Evolutionary conservation across 805 yeast genomes (phyloP).

Genomic region (Ogataea methylovora): DNA sequence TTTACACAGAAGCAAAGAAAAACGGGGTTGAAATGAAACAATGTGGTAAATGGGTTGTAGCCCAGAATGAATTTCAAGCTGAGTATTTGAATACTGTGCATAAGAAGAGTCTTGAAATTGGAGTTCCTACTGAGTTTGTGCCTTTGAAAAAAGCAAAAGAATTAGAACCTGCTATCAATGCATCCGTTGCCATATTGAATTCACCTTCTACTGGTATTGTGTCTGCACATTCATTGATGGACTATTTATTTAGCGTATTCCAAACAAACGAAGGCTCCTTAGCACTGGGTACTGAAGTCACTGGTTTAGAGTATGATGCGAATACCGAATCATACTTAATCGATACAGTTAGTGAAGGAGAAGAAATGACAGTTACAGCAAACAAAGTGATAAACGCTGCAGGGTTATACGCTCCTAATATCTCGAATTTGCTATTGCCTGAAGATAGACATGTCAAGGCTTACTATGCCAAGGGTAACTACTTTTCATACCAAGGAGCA

Average conservation of each 20-base stretch:
- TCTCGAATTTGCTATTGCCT: conserved; percentile 68
- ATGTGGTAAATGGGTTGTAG: conserved; percentile 86
- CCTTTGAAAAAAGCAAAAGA: conserved; percentile 33
- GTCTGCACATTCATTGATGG: conserved; percentile 71
- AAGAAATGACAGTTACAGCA: conserved; percentile 34
- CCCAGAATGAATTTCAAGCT: conserved; percentile 60
- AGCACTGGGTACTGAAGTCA: conserved; percentile 55
- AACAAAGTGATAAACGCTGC: conserved; percentile 69
- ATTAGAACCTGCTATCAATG: conserved; percentile 62
- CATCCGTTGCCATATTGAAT: conserved; percentile 50
- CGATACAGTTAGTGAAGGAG: conserved; percentile 22
- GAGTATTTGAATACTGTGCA: conserved; percentile 50
- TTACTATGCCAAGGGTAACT: conserved; percentile 79
- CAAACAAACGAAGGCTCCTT: conserved; percentile 57
- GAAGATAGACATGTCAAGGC: conserved; percentile 46
- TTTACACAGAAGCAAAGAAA: conserved; percentile 42
- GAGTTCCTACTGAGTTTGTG: conserved; percentile 54
- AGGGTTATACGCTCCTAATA: conserved; percentile 67
- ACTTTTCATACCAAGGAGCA: conserved; percentile 45
- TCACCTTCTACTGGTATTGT: conserved; percentile 85
- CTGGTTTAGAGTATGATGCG: conserved; percentile 25
- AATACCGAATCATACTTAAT: conserved; percentile 20
- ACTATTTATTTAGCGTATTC: conserved; percentile 44
- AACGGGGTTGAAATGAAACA: conserved; percentile 49
- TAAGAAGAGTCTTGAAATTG: conserved; percentile 39